phyloP scores from a whole-genome alignment of 805 yeast species.

The Saturnispora hagleri region DNA sequence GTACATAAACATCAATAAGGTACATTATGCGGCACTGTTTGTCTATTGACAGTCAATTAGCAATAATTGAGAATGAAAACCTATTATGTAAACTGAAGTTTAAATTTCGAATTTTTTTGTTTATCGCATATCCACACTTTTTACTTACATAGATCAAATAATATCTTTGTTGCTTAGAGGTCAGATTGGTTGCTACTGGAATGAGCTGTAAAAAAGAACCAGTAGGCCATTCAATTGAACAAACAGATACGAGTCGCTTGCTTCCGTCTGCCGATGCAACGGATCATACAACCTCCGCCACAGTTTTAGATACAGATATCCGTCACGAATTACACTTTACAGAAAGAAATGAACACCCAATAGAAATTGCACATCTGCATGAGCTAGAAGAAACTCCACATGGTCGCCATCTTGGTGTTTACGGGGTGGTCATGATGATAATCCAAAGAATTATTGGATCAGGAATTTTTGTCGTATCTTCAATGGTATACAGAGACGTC shows the following conservation, averaged over 20 bases:
- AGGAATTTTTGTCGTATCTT: conserved; percentile 68
- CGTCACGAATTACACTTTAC: background rate
- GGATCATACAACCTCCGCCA: background rate
- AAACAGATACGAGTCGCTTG: background rate
- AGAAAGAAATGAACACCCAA: background rate
- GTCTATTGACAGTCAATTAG: background rate
- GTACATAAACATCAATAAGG: background rate
- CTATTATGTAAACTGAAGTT: background rate
- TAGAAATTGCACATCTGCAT: conserved; percentile 20
- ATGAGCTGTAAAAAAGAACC: background rate
- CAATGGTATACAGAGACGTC: conserved; percentile 54
- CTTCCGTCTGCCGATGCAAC: background rate
- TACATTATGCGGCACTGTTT: background rate
- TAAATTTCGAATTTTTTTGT: background rate
- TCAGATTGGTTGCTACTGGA: background rate
- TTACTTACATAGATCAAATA: background rate
- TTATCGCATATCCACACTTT: background rate
- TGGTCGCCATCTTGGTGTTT: conserved; percentile 66
- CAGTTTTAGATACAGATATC: background rate
- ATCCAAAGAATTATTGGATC: conserved; percentile 68
- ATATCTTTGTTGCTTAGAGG: too few relatives aligned
- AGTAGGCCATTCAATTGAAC: background rate
- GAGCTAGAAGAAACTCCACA: conserved; percentile 50
- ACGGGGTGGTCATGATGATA: conserved; percentile 54
- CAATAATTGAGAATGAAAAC: too few relatives aligned